phyloP scores from a whole-genome alignment of 805 yeast genomes.

The Zygotorulaspora florentina region DNA sequence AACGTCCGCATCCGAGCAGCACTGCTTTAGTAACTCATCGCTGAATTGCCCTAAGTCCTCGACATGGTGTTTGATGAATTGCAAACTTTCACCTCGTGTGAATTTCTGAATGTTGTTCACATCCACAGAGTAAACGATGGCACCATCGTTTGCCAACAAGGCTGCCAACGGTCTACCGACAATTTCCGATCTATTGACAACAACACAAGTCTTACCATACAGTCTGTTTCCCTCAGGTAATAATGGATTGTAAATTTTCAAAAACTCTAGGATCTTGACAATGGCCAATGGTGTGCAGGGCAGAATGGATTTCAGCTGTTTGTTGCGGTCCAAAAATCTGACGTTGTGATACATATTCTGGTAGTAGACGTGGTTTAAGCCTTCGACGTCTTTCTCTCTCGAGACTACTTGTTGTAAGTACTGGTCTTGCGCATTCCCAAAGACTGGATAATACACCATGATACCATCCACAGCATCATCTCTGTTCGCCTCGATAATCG shows the following conservation, averaged over 20 bases:
- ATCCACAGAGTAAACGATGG: constrained; percentile 90
- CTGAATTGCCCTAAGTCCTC: constrained; percentile 48
- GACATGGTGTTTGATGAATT: constrained; percentile 77
- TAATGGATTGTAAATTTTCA: constrained; percentile 79
- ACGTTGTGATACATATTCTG: constrained; percentile 94
- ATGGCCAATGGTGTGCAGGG: constrained; percentile 97
- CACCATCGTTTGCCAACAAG: constrained; percentile 93
- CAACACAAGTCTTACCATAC: constrained; percentile 86
- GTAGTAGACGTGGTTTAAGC: constrained; percentile 83
- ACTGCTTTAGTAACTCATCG: constrained; percentile 46
- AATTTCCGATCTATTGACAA: constrained; percentile 91
- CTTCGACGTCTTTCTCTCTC: constrained; percentile 94
- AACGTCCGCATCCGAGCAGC: constrained; percentile 77
- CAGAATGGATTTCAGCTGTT: constrained; percentile 72
- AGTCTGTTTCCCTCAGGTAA: constrained; percentile 86
- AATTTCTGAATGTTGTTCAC: constrained; percentile 82
- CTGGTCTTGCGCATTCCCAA: constrained; percentile 91
- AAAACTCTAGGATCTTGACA: constrained; percentile 85
- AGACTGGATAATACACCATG: constrained; percentile 96
- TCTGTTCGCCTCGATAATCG: constrained; percentile 73
- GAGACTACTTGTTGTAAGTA: constrained; percentile 90
- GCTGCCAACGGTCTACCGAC: constrained; percentile 98
- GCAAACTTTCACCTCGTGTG: constrained; percentile 90
- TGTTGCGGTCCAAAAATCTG: constrained; percentile 71
- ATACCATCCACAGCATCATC: constrained; percentile 81